A percentile compares a stretch with the other conserved stretches of the same genome.
These are phyloP conservation scores for Lachancea sp. DNA, from an alignment of 805 yeast species.

Conservation along the genomic window DNA sequence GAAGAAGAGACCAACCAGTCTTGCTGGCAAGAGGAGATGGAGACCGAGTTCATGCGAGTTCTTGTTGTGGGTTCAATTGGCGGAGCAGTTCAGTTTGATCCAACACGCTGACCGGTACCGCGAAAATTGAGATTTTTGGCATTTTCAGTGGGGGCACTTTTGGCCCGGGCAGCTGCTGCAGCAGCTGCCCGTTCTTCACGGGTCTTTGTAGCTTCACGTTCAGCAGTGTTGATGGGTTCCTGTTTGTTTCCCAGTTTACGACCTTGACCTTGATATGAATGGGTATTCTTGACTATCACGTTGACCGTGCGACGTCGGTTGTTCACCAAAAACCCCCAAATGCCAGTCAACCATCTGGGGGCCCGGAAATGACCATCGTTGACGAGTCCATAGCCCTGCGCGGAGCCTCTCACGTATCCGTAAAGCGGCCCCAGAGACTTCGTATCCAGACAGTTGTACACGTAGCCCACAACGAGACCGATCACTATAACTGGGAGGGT, in stretches of 20 bases:
- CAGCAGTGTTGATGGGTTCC: background rate
- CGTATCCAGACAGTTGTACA: conserved; percentile 58
- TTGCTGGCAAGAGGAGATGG: too few species aligned
- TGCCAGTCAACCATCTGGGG: conserved; percentile 10
- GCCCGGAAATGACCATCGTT: conserved; percentile 11
- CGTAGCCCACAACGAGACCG: conserved; percentile 52
- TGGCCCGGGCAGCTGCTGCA: background rate
- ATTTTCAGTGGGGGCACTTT: too few species aligned
- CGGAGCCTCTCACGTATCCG: conserved; percentile 26
- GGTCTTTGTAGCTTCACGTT: background rate
- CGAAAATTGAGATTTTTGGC: conserved; percentile 5
- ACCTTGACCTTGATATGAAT: conserved; percentile 28
- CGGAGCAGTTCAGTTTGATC: conserved; percentile 3
- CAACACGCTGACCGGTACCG: conserved; percentile 12
- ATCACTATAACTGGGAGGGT: conserved; percentile 41
- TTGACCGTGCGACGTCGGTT: background rate
- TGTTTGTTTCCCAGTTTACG: conserved; percentile 30
- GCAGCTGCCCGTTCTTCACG: background rate
- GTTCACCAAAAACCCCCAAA: conserved; percentile 3
- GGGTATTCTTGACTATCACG: conserved; percentile 1
- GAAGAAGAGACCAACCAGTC: too few species aligned
- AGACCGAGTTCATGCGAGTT: too few species aligned
- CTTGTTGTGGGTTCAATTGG: too few species aligned
- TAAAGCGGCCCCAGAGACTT: conserved; percentile 44
- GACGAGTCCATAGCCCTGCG: conserved; percentile 6